Base-by-base conservation (phyloP, 2,329 filamentous ascomycete species). In the Bipolaris oryzae region DNA sequence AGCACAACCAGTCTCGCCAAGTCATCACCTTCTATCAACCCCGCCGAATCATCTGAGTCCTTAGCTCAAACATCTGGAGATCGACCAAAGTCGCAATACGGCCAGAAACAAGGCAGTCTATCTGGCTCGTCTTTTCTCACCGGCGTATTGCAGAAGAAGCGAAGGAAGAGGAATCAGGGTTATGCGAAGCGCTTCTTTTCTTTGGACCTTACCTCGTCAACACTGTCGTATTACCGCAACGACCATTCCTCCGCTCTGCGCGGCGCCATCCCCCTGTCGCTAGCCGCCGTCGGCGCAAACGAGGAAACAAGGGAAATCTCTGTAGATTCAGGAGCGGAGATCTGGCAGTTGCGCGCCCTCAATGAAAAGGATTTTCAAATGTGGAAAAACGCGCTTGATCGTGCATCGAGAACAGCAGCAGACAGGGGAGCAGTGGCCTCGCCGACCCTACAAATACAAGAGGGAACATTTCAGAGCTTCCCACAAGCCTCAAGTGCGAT, bases 101-200 rank as follows among this genome's bases (percentile, higher is more conserved):
- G 60, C 58, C 38, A 61, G 47, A 52, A 69, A 58, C 55, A 57
- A 48, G 50, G 44, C 23, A 59, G 61, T 52, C 15, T 64, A 50
- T 61, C 62, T 28, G 71, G 64, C 51, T 62, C 69, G 1, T 86
- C 86, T 13, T 90, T 93, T 65, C 91, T 96, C 72, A 92, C 91
- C 0, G 95, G 95, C 16, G 85, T 90, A 5, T 79, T 99, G 60
- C 87, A 92, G 63, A 99, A 99, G 82, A 88, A 95, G 69, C 86
- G 93, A 63, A 87, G 95, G 57, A 98, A 97, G 84, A 89, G 91
- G 79, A 92, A 93, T 43, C 95, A 98, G 76, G 94, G 94, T 41
- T 96, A 92, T 76, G 95, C 95, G 5, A 86, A 91, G 54, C 87
- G 95, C 35, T 99, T 95, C 82, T 99, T 99, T 78, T 97, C 94